These are phyloP conservation scores for Botrytis porri DNA, from an alignment of 2,329 filamentous ascomycete genomes.

Conservation along the genomic window DNA sequence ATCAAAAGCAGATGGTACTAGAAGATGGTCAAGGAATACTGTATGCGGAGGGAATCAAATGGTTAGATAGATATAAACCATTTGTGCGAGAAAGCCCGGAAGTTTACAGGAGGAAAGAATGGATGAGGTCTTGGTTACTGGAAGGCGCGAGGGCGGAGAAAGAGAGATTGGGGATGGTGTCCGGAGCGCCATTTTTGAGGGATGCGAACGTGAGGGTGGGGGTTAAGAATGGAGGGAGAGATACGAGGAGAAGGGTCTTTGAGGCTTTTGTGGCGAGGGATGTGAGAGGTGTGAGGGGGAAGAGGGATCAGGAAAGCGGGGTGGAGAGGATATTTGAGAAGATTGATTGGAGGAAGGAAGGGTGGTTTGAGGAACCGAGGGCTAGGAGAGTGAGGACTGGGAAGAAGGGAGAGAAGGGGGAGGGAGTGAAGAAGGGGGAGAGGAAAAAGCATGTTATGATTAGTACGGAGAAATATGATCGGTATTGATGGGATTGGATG, in stretches of 20 bases:
- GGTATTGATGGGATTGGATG: not conserved
- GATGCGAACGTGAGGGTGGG: not conserved
- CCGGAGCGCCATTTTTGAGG: not conserved
- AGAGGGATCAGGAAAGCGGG: not conserved
- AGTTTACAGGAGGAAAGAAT: not conserved
- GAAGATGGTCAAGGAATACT: not conserved
- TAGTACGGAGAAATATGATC: not conserved
- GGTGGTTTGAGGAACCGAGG: constrained; percentile 3
- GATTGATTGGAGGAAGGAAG: constrained; percentile 11
- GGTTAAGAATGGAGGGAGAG: not conserved
- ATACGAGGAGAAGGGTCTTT: constrained; percentile 3
- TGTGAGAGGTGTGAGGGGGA: not conserved
- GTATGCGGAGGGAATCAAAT: not conserved
- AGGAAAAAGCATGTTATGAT: constrained; percentile 1
- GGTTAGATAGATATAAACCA: not conserved
- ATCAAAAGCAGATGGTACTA: not conserved
- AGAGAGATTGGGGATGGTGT: not conserved
- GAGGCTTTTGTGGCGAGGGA: not conserved
- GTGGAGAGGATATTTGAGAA: not conserved
- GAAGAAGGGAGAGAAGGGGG: not conserved
- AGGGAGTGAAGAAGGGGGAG: not conserved
- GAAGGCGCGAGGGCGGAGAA: not conserved
- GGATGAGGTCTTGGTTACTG: not conserved
- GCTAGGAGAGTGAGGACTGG: not conserved
- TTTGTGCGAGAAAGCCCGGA: not conserved